Evolutionary conservation across 2,329 filamentous ascomycete species (phyloP).

Genomic region (Cryphonectria naterciae): DNA sequence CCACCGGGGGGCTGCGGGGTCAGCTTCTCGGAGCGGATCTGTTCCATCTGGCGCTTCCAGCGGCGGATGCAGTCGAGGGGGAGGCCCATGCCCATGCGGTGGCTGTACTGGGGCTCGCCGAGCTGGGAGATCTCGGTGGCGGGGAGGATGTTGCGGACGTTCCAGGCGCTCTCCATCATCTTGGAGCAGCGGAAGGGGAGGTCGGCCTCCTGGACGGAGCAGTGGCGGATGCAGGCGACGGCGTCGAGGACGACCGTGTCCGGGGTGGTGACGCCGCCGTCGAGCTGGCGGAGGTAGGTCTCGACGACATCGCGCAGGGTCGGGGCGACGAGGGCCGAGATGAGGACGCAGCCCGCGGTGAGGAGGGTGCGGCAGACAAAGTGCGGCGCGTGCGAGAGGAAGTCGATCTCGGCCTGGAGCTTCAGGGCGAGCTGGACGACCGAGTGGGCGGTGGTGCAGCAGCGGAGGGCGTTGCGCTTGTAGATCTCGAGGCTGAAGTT

Average conservation of each 20-base stretch:
- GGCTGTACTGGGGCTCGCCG: slow-evolving; percentile 46
- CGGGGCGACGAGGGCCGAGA: slow-evolving; percentile 51
- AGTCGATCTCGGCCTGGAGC: slow-evolving; percentile 45
- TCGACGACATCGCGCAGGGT: slow-evolving; percentile 43
- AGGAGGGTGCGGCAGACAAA: slow-evolving; percentile 53
- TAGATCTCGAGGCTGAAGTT: slow-evolving; percentile 44
- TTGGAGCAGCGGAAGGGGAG: slow-evolving; percentile 49
- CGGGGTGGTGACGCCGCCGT: slow-evolving; percentile 17
- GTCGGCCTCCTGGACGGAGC: slow-evolving; percentile 54
- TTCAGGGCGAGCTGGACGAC: slow-evolving; percentile 48
- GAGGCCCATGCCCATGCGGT: slow-evolving; percentile 53
- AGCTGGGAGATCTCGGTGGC: slow-evolving; percentile 42
- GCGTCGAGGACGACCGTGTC: slow-evolving; percentile 32
- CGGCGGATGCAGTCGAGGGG: slow-evolving; percentile 54
- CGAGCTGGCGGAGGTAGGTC: slow-evolving; percentile 34
- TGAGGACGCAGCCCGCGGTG: slow-evolving; percentile 50
- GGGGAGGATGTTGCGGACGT: slow-evolving; percentile 43
- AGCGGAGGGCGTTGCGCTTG: slow-evolving; percentile 49
- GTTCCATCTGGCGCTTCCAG: slow-evolving; percentile 50
- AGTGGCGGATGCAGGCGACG: slow-evolving; percentile 44
- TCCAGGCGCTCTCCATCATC: slow-evolving; percentile 56
- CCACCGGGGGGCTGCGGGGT: slow-evolving; percentile 24
- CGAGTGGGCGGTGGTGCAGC: slow-evolving; percentile 52
- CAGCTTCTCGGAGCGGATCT: slow-evolving; percentile 38
- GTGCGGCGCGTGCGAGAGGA: slow-evolving; percentile 53